These are phyloP conservation scores for Remersonia thermophila DNA, from an alignment of 2,329 filamentous ascomycete genomes.

Conservation along the genomic window DNA sequence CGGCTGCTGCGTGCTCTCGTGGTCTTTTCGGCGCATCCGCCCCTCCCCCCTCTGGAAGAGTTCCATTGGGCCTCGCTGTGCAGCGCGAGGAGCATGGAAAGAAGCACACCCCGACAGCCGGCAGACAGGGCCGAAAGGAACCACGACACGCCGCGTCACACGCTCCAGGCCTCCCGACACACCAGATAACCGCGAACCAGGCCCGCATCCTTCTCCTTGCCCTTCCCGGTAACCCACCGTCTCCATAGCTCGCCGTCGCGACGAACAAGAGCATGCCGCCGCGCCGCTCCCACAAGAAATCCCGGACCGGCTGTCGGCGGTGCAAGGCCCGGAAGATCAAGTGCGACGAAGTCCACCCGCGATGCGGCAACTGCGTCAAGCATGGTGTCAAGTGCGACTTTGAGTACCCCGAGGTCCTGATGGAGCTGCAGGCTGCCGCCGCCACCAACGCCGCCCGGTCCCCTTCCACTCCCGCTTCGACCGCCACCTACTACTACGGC, in stretches of 20 bases:
- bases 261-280: slow-evolving; percentile 39
- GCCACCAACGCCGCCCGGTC: slow-evolving; percentile 20
- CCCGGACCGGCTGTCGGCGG: slow-evolving; percentile 50
- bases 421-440: slow-evolving; percentile 30
- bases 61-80: slow-evolving; percentile 1
- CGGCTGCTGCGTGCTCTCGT: too few relatives aligned
- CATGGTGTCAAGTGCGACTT: slow-evolving; percentile 57
- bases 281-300: slow-evolving; percentile 55
- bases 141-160: not conserved
- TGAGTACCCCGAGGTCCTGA: slow-evolving; percentile 37
- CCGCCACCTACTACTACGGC: slow-evolving; percentile 14
- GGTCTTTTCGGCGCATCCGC: too few relatives aligned
- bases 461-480: slow-evolving; percentile 14
- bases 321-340: slow-evolving; percentile 62
- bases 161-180: too few relatives aligned
- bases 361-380: slow-evolving; percentile 54
- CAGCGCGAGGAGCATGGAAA: slow-evolving; percentile 10
- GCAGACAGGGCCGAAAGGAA: slow-evolving; percentile 9
- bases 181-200: slow-evolving; percentile 1
- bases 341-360: slow-evolving; percentile 55
- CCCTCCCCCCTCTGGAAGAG: too few relatives aligned
- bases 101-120: slow-evolving; percentile 5
- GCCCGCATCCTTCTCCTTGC: not conserved
- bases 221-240: too few relatives aligned
- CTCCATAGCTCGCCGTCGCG: too few relatives aligned